Conservation (phyloP, 2,329 filamentous ascomycete genomes). For the Nemania serpens region DNA sequence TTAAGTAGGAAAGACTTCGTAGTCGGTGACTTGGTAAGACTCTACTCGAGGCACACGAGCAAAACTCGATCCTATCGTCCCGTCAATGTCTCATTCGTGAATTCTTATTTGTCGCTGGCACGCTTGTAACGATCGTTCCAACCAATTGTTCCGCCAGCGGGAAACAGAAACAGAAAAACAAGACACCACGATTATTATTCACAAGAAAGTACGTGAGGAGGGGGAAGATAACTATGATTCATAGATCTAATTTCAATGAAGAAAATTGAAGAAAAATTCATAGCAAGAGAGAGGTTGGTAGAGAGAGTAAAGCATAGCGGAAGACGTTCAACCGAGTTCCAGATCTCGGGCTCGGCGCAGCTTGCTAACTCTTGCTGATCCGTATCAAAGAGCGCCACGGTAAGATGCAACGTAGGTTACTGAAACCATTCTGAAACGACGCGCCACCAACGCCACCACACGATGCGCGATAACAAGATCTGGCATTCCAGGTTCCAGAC, state of each 20-base stretch:
- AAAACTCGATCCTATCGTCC: background rate
- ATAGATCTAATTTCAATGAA: too few species aligned
- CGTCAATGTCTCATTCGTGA: background rate
- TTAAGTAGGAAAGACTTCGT: background rate
- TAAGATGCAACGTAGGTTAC: slow-evolving; percentile 16
- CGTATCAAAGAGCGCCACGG: background rate
- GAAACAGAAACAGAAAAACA: background rate
- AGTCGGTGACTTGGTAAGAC: background rate
- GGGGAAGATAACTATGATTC: too few species aligned
- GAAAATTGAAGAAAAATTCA: too few species aligned
- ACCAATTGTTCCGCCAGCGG: background rate
- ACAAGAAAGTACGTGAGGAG: background rate
- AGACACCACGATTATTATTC: background rate
- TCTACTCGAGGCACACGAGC: background rate
- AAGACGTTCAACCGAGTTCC: background rate
- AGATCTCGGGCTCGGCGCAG: background rate
- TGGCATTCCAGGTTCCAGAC: too few species aligned
- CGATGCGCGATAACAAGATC: too few species aligned
- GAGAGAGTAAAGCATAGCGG: too few species aligned
- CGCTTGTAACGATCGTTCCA: background rate
- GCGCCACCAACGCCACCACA: slow-evolving; percentile 6
- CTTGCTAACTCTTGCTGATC: background rate
- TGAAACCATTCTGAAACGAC: slow-evolving; percentile 34
- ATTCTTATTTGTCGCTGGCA: background rate
- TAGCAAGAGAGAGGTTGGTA: too few species aligned